phyloP scores from a whole-genome alignment of 345 rosid species.

The Rhizophora apiculata region DNA sequence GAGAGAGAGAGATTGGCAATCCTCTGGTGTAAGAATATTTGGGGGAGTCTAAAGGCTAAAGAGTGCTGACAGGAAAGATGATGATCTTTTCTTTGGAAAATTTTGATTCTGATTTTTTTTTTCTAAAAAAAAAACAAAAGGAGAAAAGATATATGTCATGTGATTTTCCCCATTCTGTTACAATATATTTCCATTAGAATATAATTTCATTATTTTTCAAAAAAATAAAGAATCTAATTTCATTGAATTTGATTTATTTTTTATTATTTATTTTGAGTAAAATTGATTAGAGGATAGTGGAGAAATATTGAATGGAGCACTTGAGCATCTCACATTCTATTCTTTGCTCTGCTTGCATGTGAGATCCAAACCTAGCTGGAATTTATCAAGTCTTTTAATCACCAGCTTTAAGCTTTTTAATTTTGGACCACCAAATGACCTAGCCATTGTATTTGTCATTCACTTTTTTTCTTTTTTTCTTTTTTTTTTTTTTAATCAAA shows the following conservation, averaged over 20 bases:
- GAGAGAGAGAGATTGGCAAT: slow-evolving; percentile 33
- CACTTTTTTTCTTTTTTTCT: too few relatives aligned
- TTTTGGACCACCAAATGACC: too few relatives aligned
- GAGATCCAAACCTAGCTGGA: too few relatives aligned
- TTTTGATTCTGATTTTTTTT: background rate
- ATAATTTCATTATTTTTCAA: slow-evolving; percentile 13
- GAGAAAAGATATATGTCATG: background rate
- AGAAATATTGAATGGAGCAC: too few relatives aligned
- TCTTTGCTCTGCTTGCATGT: too few relatives aligned
- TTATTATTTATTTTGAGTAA: too few relatives aligned
- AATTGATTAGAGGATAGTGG: too few relatives aligned
- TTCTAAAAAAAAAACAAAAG: background rate
- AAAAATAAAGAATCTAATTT: background rate
- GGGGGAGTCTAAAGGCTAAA: slow-evolving; percentile 39
- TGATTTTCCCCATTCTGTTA: background rate
- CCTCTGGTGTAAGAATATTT: slow-evolving; percentile 63
- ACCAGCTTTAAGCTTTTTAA: too few relatives aligned
- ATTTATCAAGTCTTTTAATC: too few relatives aligned
- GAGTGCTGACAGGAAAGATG: slow-evolving; percentile 40
- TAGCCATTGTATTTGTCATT: too few relatives aligned
- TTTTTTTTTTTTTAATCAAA: too few relatives aligned
- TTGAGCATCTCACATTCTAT: too few relatives aligned
- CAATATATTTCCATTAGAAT: slow-evolving; percentile 4
- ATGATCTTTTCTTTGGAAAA: background rate
- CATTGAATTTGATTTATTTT: background rate